Evolutionary conservation across 495 filamentous ascomycete genomes (phyloP).

Genomic region (Penicillium parvum): DNA sequence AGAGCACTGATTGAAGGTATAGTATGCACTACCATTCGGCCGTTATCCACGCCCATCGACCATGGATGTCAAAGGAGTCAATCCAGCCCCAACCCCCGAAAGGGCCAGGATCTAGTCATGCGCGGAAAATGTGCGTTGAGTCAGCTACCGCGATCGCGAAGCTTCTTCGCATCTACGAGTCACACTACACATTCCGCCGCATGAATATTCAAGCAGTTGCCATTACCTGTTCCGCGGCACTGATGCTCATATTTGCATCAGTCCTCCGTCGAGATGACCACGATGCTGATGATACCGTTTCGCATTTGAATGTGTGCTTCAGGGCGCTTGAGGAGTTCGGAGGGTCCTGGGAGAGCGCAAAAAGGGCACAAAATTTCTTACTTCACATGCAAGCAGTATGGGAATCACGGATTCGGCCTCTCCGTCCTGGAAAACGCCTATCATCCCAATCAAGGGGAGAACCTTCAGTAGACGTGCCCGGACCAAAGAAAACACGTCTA

Average conservation of each 20-base stretch:
- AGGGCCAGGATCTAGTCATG: conserved; percentile 17
- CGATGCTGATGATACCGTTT: neutral
- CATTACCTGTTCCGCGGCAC: conserved; percentile 46
- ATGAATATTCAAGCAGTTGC: conserved; percentile 48
- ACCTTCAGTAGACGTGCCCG: neutral
- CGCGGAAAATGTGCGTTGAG: conserved; percentile 24
- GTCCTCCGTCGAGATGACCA: conserved; percentile 26
- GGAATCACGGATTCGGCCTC: conserved; percentile 1
- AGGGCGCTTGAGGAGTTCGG: conserved; percentile 36
- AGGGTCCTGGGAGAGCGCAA: conserved; percentile 7
- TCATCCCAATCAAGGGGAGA: neutral
- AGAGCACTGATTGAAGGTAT: neutral
- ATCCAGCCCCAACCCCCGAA: conserved; percentile 17
- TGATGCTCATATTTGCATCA: conserved; percentile 44
- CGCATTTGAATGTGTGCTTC: conserved; percentile 30
- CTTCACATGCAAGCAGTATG: conserved; percentile 6
- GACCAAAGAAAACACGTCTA: neutral
- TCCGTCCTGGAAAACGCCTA: neutral
- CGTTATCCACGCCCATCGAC: conserved; percentile 23
- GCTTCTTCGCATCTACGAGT: conserved; percentile 43
- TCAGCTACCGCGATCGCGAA: conserved; percentile 32
- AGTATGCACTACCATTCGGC: conserved; percentile 28
- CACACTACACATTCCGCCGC: conserved; percentile 44
- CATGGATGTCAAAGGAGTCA: conserved; percentile 21
- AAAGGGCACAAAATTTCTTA: conserved; percentile 7